Evolutionary conservation across 2,329 filamentous ascomycete genomes (phyloP).

Genomic region (Juglanconis oblonga): DNA sequence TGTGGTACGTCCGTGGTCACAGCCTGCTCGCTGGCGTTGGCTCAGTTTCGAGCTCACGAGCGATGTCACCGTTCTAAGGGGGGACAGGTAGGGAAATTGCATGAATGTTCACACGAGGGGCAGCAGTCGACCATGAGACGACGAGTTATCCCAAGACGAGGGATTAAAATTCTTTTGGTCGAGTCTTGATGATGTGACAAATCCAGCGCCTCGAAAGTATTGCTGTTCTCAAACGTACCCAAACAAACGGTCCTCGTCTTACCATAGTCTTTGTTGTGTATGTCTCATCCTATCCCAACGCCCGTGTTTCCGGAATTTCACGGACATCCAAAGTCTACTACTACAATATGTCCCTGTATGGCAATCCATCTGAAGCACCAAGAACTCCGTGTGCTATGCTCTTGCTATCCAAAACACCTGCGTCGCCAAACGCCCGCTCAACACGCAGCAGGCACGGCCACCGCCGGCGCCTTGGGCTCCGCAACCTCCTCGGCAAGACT

Average conservation of each 20-base stretch:
- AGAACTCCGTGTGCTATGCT: not conserved
- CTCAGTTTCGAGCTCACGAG: not conserved
- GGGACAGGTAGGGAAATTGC: not conserved
- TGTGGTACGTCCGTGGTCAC: not conserved
- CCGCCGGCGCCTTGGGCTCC: not conserved
- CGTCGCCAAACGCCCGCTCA: not conserved
- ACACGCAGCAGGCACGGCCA: constrained; percentile 15
- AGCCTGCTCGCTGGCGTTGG: not conserved
- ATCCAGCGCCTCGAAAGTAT: too few species aligned
- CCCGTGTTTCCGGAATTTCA: too few species aligned
- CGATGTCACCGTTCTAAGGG: not conserved
- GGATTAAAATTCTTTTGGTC: too few species aligned
- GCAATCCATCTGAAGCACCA: not conserved
- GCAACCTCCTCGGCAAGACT: constrained; percentile 3
- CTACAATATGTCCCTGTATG: not conserved
- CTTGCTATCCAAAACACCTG: not conserved
- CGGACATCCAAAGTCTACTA: too few species aligned
- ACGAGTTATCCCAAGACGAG: not conserved
- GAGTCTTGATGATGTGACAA: too few species aligned
- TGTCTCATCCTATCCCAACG: too few species aligned
- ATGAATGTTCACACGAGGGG: too few species aligned
- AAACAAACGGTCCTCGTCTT: too few species aligned
- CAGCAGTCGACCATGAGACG: not conserved
- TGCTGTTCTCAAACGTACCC: too few species aligned
- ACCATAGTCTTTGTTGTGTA: too few species aligned